Percentiles rank a stretch among this genome's conserved stretches.
phyloP scores from a whole-genome alignment of 306 rosid species.

The Potentilla sterilis region DNA sequence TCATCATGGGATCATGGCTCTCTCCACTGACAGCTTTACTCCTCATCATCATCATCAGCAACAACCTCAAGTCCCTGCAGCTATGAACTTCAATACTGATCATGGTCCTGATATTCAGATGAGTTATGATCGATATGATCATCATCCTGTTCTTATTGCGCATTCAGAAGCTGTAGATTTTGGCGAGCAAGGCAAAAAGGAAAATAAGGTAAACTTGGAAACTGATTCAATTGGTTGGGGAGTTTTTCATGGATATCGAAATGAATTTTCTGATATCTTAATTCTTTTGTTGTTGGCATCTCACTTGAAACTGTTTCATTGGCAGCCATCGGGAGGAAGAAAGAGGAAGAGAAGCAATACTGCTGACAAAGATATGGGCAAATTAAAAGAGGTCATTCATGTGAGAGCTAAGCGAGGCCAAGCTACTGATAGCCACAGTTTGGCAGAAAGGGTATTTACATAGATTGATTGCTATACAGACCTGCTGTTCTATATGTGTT shows the following conservation, averaged over 20 bases:
- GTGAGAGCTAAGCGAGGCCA: slow-evolving; percentile 73
- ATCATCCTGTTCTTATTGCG: slow-evolving; percentile 13
- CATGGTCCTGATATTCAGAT: neutral
- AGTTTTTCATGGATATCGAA: neutral
- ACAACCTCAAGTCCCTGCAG: slow-evolving; percentile 21
- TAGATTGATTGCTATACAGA: too few relatives aligned
- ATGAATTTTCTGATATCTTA: neutral
- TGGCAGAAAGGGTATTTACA: slow-evolving; percentile 65
- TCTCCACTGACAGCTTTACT: slow-evolving; percentile 19
- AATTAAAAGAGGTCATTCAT: slow-evolving; percentile 49
- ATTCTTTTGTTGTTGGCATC: neutral
- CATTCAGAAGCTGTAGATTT: slow-evolving; percentile 18
- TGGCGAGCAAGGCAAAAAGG: slow-evolving; percentile 11
- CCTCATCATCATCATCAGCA: slow-evolving; percentile 7
- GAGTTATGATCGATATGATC: slow-evolving; percentile 21
- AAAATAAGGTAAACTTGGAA: too few relatives aligned
- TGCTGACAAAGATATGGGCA: slow-evolving; percentile 28
- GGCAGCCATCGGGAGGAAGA: slow-evolving; percentile 40
- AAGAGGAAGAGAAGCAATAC: slow-evolving; percentile 48
- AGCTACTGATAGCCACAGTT: slow-evolving; percentile 70
- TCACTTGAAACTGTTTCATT: neutral
- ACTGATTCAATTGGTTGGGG: neutral
- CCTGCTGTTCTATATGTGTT: too few relatives aligned
- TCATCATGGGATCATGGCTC: slow-evolving; percentile 27
- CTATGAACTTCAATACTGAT: slow-evolving; percentile 18